These are phyloP conservation scores for Diplodia mutila DNA, from an alignment of 2,329 filamentous ascomycete genomes.

Conservation along the genomic window DNA sequence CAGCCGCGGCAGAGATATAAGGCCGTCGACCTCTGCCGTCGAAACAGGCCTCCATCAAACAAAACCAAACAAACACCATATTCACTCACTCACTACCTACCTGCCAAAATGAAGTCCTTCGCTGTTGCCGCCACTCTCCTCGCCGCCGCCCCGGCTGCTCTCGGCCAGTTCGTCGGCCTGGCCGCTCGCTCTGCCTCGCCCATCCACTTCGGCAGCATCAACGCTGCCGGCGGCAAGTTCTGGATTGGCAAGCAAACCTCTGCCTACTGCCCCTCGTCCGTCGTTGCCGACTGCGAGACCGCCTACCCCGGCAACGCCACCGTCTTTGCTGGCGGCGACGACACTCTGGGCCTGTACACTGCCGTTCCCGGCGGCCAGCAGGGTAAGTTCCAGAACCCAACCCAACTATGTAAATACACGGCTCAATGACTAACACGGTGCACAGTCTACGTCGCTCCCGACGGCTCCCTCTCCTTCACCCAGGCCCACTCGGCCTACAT, in stretches of 20 bases:
- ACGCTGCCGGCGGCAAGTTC: constrained; percentile 55
- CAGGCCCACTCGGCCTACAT: constrained; percentile 57
- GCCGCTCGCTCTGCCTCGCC: constrained; percentile 51
- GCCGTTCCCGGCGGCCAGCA: constrained; percentile 66
- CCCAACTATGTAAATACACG: too few relatives aligned
- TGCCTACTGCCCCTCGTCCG: constrained; percentile 54
- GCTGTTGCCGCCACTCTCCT: constrained; percentile 36
- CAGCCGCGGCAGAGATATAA: constrained; percentile 9
- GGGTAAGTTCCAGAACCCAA: constrained; percentile 31
- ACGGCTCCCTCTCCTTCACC: constrained; percentile 62
- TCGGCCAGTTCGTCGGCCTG: constrained; percentile 47
- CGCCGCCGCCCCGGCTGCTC: constrained; percentile 30
- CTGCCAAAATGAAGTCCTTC: constrained; percentile 40
- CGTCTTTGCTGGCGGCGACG: constrained; percentile 46
- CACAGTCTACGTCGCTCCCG: constrained; percentile 57
- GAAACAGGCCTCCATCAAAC: background rate
- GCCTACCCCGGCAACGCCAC: constrained; percentile 48
- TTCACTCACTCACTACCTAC: constrained; percentile 6
- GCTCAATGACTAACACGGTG: constrained; percentile 13
- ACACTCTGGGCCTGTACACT: constrained; percentile 46
- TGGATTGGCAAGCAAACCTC: constrained; percentile 53
- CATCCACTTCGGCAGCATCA: constrained; percentile 53
- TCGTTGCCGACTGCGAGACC: constrained; percentile 49
- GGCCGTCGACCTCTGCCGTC: background rate
- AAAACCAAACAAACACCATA: constrained; percentile 1